A percentile compares a stretch with the other conserved stretches of the same genome.
phyloP scores from a whole-genome alignment of 176 grass and related monocot species.

The Leersia perrieri region DNA sequence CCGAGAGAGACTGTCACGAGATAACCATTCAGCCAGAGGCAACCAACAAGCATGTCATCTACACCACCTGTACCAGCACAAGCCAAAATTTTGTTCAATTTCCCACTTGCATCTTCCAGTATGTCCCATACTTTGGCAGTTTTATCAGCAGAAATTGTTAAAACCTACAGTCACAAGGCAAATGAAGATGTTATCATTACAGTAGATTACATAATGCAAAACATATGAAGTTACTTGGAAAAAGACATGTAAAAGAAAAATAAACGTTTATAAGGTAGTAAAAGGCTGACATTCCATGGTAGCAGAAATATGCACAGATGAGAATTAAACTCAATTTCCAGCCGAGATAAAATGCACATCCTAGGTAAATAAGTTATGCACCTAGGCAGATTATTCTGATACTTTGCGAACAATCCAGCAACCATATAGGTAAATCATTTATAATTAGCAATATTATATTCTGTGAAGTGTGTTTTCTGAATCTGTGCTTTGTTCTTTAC shows the following conservation, averaged over 20 bases:
- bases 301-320: not conserved
- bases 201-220: constrained; percentile 11
- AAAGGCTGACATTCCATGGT: not conserved
- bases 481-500: constrained; percentile 8
- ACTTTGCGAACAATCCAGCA: not conserved
- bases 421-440: not conserved
- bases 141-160: constrained; percentile 98
- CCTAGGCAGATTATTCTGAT: no score
- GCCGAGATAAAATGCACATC: not conserved
- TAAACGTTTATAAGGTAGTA: not conserved
- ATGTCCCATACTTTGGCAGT: constrained; percentile 99
- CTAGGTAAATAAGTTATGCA: constrained; percentile 11
- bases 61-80: constrained; percentile 74
- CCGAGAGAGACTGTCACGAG: constrained; percentile 91
- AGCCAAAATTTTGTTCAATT: constrained; percentile 69
- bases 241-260: not conserved
- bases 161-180: constrained; percentile 48
- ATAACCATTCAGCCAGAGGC: constrained; percentile 94
- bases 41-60: constrained; percentile 97
- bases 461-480: not conserved
- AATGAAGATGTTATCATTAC: constrained; percentile 24
- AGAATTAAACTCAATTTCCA: not conserved
- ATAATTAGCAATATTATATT: not conserved
- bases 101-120: constrained; percentile 71
- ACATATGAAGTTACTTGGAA: constrained; percentile 21